Evolutionary conservation across 768 basidiomycete genomes (phyloP), one percentile per base, ranked within the genome.

Genomic region (Lentinula guzmanii): DNA sequence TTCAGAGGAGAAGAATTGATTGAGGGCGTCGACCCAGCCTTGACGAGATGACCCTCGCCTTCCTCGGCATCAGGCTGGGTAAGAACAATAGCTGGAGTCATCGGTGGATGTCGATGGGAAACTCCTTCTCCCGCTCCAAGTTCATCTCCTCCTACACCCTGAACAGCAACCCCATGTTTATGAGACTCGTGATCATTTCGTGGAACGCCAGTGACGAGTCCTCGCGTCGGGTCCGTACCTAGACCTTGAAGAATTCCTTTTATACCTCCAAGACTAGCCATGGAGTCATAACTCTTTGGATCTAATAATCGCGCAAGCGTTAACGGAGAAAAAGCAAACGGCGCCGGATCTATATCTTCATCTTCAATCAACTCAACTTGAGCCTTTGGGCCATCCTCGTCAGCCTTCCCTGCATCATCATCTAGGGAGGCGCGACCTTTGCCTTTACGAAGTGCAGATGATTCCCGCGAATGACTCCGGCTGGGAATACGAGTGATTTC

Each of bases 281-380:
- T 81, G 13, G 79, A 70, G 2, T 87, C 81, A 10, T 95, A 64
- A 64, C 78, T 87, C 75, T 97, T 98, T 8, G 95, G 94, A 70
- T 98, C 95, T 41, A 98, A 85, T 58, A 97, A 82, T 62, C 85
- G 83, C 1, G 95, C 95, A 15, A 98, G 86, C 54, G 81, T 76
- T 63, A 80, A 83, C 0, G 95, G 92, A 60, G 85, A 86, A 68
- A 87, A 86, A 10, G 69, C 70, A 72, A 96, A 97, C 0, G 93
- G 91, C 1, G 82, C 72, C 1, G 87, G 83, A 70, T 95, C 82
- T 4, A 63, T 67, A 61, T 79, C 78, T 16, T 73, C 69, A 63
- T 82, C 76, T 6, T 67, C 62, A 31, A 74, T 71, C 7, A 73
- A 11, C 35, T 63, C 65, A 24, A 63, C 67, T 16, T 67, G 64